These are phyloP conservation scores for Capsicum baccatum DNA, from an alignment of 257 asterid species.

Conservation along the genomic window DNA sequence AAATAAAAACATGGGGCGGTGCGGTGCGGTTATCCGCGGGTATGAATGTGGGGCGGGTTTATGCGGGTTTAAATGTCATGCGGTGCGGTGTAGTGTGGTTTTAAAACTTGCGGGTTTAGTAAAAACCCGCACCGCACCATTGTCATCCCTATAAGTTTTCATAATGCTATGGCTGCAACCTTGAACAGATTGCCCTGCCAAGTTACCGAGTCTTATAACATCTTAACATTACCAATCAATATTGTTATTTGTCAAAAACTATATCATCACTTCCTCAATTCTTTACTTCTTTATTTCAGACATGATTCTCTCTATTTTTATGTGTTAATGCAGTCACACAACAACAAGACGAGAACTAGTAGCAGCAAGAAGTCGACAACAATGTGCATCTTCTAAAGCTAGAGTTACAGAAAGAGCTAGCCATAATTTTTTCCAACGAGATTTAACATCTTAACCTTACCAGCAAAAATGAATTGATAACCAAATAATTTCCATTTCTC, in stretches of 20 bases:
- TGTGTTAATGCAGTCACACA: background rate
- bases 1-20: no score
- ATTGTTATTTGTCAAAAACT: background rate
- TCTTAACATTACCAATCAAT: background rate
- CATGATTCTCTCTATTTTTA: background rate
- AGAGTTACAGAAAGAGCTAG: conserved; percentile 11
- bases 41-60: no score
- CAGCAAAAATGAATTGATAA: background rate
- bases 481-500: background rate
- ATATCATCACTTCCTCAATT: background rate
- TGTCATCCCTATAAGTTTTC: no score
- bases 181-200: background rate
- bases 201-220: background rate
- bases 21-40: no score
- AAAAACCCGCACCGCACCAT: background rate
- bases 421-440: background rate
- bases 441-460: background rate
- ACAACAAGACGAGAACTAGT: background rate
- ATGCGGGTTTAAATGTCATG: no score
- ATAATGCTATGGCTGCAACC: conserved; percentile 24
- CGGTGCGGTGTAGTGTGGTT: no score
- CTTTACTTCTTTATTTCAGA: no score
- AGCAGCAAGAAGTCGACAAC: background rate
- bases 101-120: no score
- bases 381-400: conserved; percentile 2